phyloP scores from a whole-genome alignment of 2,329 filamentous ascomycete genomes.

The Acarospora socialis region DNA sequence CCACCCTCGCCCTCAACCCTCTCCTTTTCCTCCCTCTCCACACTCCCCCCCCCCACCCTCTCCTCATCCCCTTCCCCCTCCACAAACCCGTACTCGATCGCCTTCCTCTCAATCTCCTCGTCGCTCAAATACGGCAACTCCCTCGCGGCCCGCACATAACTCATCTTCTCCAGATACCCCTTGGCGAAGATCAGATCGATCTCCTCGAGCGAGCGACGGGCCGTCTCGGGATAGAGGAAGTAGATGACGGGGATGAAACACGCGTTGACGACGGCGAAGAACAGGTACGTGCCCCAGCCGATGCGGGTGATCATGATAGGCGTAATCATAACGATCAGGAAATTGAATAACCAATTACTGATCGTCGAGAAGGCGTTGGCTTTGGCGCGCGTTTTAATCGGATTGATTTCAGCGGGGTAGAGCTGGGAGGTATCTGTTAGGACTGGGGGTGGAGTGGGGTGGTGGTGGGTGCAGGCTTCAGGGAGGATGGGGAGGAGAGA shows the following conservation, averaged over 20 bases:
- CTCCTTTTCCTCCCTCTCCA: no score
- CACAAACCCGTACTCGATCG: conserved; percentile 23
- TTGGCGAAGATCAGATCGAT: conserved; percentile 28
- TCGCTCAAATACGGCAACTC: conserved; percentile 40
- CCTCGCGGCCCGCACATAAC: conserved; percentile 43
- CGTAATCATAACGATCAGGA: conserved; percentile 24
- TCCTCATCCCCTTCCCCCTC: conserved; percentile 14
- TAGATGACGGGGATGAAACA: conserved; percentile 38
- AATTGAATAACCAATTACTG: conserved; percentile 42
- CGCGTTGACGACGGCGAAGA: conserved; percentile 39
- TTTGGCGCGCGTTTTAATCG: conserved; percentile 41
- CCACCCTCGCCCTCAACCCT: no score
- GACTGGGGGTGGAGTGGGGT: conserved; percentile 11
- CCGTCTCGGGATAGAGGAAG: conserved; percentile 41
- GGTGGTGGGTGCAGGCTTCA: no score
- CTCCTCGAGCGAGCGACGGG: conserved; percentile 29
- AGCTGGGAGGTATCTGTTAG: conserved; percentile 6
- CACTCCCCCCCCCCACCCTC: not conserved
- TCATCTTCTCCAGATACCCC: conserved; percentile 43
- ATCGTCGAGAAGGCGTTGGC: conserved; percentile 41
- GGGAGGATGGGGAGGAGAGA: no score
- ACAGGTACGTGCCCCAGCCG: conserved; percentile 30
- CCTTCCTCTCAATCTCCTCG: conserved; percentile 39
- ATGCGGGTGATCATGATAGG: conserved; percentile 27
- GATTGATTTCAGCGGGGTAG: conserved; percentile 37